Conservation (phyloP, 1,284 basidiomycete genomes). For the Malassezia dermatis region DNA sequence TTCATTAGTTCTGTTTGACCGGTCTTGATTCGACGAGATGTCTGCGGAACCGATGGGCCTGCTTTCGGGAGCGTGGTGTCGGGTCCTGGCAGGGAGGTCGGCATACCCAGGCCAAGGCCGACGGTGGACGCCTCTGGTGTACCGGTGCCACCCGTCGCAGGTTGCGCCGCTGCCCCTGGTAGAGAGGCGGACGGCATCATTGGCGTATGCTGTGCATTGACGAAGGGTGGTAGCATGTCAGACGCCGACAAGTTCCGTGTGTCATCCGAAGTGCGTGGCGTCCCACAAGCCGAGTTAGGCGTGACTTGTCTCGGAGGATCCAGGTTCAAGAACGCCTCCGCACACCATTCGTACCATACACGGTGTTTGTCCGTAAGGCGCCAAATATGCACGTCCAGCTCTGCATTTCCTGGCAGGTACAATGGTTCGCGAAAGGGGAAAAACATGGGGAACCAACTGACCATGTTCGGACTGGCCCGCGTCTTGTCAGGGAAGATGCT, state of each 20-base stretch:
- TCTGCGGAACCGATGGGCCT: not conserved
- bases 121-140: not conserved
- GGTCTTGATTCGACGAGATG: constrained; percentile 60
- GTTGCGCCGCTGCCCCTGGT: not conserved
- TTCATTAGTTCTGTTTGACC: constrained; percentile 86
- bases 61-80: not conserved
- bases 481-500: constrained; percentile 80
- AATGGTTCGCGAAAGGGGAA: constrained; percentile 82
- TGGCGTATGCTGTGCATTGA: constrained; percentile 39
- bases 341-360: constrained; percentile 99
- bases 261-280: constrained; percentile 7
- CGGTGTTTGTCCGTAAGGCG: constrained; percentile 64
- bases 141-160: not conserved
- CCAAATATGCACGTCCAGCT: constrained; percentile 89
- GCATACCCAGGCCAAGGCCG: not conserved
- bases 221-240: constrained; percentile 20
- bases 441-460: constrained; percentile 97
- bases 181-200: constrained; percentile 24
- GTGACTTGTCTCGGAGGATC: constrained; percentile 11
- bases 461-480: constrained; percentile 77
- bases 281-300: not conserved
- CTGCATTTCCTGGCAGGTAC: constrained; percentile 80
- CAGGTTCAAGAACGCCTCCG: constrained; percentile 70
- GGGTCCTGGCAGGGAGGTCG: not conserved
- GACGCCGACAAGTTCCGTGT: not conserved